Evolutionary conservation across 306 rosid genomes (phyloP), one percentile per base, ranked within the genome.

Genomic region (Malus orientalis): DNA sequence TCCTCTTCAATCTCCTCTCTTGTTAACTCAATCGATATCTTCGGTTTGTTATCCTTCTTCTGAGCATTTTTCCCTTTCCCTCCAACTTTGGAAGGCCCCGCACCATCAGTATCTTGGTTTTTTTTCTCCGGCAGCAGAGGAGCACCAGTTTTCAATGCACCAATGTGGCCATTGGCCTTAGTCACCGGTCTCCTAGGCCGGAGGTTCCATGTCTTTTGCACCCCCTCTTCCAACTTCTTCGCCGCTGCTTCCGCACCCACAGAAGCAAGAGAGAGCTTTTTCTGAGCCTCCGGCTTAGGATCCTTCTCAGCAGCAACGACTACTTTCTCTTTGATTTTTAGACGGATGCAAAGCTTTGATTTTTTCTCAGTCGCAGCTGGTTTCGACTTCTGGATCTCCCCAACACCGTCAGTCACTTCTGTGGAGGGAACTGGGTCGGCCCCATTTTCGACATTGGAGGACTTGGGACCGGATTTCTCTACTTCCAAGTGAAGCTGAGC

Each of bases 1-100:
- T 88, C 91, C 12, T 76, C 74, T 5, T 88, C 86, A 12, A 88
- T 84, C 67, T 85, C 88, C 5, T 84, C 63, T 18, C 69, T 85
- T 0, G 68, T 47, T 8, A 88, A 82, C 1, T 76, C 0, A 1
- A 83, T 1, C 0, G 71, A 64, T 20, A 88, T 13, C 18, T 2
- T 55, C 9, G 7, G 11, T 27, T 18, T 80, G 19, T 57, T 73
- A 11, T 36, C 54, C 27, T 15, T 68, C 51, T 22, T 77, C 19
- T 67, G 30, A 13, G 4, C 30, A 47, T 8, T 38, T 20, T 49
- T 75, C 27, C 63, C 67, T 62, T 27, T 29, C 8, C 58, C 60
- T 29, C 61, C 78, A 22, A 47, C 19, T 44, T 62, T 27, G 9
- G 20, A 62, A 5, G 18, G 1, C 18, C 74, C 9, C 13, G 23